Evolutionary conservation across 345 rosid genomes (phyloP).

Genomic region (Jatropha curcas): DNA sequence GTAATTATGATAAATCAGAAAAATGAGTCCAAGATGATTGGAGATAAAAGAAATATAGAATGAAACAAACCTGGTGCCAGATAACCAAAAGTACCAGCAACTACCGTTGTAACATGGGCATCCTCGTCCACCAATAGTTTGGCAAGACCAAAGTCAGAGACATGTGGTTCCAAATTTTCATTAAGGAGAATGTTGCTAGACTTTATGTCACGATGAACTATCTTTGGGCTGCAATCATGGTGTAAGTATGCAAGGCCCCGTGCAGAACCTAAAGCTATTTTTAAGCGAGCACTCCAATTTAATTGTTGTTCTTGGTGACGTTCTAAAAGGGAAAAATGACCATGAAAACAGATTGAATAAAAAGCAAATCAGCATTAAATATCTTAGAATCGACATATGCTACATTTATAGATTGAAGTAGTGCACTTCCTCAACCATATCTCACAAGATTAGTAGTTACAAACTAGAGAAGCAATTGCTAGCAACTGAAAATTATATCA

Average conservation of each 20-base stretch:
- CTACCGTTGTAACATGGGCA: constrained; percentile 89
- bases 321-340: constrained; percentile 24
- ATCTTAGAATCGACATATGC: background rate
- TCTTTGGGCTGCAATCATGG: constrained; percentile 88
- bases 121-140: constrained; percentile 92
- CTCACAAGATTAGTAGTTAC: too few species aligned
- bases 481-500: too few species aligned
- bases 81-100: constrained; percentile 98
- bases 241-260: constrained; percentile 85
- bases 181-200: constrained; percentile 92
- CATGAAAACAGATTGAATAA: background rate
- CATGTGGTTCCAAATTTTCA: constrained; percentile 86
- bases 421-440: too few species aligned
- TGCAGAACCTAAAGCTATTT: constrained; percentile 81
- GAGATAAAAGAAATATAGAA: background rate
- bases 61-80: constrained; percentile 78
- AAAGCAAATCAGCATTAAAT: background rate
- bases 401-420: background rate
- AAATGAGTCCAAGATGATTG: background rate
- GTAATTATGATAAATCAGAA: background rate
- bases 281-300: constrained; percentile 74
- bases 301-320: constrained; percentile 35
- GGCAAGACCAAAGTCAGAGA: constrained; percentile 95
- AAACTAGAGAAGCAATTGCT: too few species aligned
- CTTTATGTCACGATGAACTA: constrained; percentile 88